Evolutionary conservation across 179 eudicot species (phyloP), one percentile per base, ranked within the genome.

Genomic region (Corrigiola litoralis): DNA sequence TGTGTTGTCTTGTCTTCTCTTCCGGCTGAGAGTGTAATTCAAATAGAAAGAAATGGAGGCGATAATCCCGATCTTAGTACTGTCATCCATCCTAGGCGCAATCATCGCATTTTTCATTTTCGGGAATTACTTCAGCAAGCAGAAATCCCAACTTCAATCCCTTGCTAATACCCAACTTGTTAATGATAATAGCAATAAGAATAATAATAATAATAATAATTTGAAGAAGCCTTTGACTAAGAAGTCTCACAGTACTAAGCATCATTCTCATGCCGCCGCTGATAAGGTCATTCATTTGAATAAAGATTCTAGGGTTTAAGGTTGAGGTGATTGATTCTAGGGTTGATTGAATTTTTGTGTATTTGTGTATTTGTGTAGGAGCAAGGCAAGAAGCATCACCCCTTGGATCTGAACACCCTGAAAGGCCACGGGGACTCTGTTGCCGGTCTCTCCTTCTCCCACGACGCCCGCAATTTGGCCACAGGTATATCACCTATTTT

Each of bases 361-460:
- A n/a, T n/a, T n/a, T n/a, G n/a, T n/a, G n/a, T n/a, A n/a, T n/a
- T n/a, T 73, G 54, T 83, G 82, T 53, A 91, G 99, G 99, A 90
- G 17, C 85, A 77, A 46, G 82, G 64, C 76, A 95, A 88, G 88
- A 80, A 78, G 72, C 99, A 95, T 75, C 99, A 95, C 69, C 90
- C 86, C 0, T 78, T 95, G 84, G 97, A 95, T 81, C 62, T 95
- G 82, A 95, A 95, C 66, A 95, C 99, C 42, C 71, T 95, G 72
- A 95, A 95, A 81, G 99, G 99, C 67, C 99, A 95, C 65, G 83
- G 89, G 2, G 99, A 95, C 79, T 56, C 86, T 41, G 92, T 91
- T 69, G 86, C 79, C 24, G 88, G 95, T 34, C 58, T 95, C 24
- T 83, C 80, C 55, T 95, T 95, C 74, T 91, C 96, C 27, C 63